Evolutionary conservation across 1,139 yeast genomes (phyloP), one percentile per base, ranked within the genome.

Genomic region (Yamadazyma atlantica): DNA sequence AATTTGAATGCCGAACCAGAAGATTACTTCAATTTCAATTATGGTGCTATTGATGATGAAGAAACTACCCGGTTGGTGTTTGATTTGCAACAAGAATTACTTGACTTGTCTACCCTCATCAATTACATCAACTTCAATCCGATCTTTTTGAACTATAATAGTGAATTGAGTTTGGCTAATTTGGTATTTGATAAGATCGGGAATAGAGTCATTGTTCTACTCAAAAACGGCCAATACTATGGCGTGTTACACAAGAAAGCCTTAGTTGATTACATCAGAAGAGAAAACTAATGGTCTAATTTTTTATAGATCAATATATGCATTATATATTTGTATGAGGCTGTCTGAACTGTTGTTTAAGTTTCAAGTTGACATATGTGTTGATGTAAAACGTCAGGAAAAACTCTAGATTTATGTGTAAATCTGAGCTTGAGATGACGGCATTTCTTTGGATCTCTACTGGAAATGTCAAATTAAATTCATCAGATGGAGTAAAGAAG

Each of bases 191-290:
- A 77, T 34, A 73, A 75, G 45, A 58, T 79, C 29, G 85, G 85
- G 1, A 73, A 69, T 32, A 55, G 83, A 36, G 75, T 71, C 12
- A 65, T 79, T 24, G 76, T 78, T 17, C 66, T 78, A 23, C 53
- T 71, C n/a, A 65, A 66, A 36, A 62, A 73, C 27, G 83, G 82
- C 9, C 56, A 59, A 41, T 78, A 69, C 51, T 66, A 67, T 42
- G 83, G 83, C 1, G 64, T 78, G 3, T 57, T 79, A 45, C 82
- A 79, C 51, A 77, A 78, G 50, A 79, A 79, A 55, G 68, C 68
- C 33, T 72, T 77, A 47, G 72, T 78, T 38, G 81, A 78, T 41
- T 74, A 56, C 45, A 55, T 64, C 39, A 53, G 71, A 40, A 50
- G 60, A 29, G 48, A 39, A n/a, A 14, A 26, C 11, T 26, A 24